Evolutionary conservation across 1,139 yeast species (phyloP).

Genomic region (Candida glucosophila): DNA sequence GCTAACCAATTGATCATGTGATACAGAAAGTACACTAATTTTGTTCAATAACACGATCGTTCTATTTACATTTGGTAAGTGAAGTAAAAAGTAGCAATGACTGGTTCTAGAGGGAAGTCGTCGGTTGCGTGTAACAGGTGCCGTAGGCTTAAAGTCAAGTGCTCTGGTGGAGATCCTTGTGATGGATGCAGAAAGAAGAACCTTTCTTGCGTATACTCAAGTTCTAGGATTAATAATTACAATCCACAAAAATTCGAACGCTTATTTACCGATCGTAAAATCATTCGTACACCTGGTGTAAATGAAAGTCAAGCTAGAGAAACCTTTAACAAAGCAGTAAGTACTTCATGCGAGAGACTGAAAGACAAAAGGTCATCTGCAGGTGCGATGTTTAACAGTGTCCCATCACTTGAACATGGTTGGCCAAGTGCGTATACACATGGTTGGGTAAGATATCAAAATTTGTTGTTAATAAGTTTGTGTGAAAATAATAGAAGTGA

Average conservation of each 20-base stretch:
- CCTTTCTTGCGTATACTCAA: conserved; percentile 27
- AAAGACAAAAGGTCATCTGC: conserved; percentile 4
- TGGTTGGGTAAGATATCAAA: conserved; percentile 33
- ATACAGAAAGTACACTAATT: too few relatives aligned
- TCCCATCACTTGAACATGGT: neutral
- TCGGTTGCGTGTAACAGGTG: conserved; percentile 64
- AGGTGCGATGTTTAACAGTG: neutral
- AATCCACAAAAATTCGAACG: neutral
- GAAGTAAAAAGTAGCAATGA: too few relatives aligned
- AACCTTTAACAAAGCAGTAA: conserved; percentile 7
- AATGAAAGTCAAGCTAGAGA: conserved; percentile 3
- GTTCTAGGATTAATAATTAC: conserved; percentile 2
- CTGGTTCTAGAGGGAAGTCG: too few relatives aligned
- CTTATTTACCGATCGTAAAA: neutral
- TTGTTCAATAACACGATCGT: too few relatives aligned
- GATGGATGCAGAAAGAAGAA: conserved; percentile 37
- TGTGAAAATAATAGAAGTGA: conserved; percentile 2
- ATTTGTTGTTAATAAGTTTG: conserved; percentile 1
- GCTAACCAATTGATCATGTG: too few relatives aligned
- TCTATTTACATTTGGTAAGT: too few relatives aligned
- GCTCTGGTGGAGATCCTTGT: conserved; percentile 54
- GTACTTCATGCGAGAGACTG: conserved; percentile 10
- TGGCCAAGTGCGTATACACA: conserved; percentile 17
- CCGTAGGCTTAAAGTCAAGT: conserved; percentile 51
- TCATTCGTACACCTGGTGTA: neutral